A percentile compares a stretch with the other conserved stretches of the same genome.
Conservation (phyloP, 2,329 filamentous ascomycete species). For the Thyridium curvatum region DNA sequence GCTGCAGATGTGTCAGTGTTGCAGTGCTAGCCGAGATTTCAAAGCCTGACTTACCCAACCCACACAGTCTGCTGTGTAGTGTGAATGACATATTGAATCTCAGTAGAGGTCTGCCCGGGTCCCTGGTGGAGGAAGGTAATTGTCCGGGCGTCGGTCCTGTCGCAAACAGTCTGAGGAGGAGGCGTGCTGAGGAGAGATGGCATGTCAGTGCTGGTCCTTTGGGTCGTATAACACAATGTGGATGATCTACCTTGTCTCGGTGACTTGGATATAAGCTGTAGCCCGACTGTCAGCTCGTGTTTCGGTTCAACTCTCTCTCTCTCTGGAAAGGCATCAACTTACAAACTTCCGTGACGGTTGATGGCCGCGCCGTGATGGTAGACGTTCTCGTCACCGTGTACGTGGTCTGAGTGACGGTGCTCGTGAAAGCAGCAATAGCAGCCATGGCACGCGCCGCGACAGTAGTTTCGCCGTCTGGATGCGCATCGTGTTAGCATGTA, state of each 20-base stretch:
- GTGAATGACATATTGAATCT: slow-evolving; percentile 10
- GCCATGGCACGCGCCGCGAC: slow-evolving; percentile 5
- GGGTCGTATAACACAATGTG: background rate
- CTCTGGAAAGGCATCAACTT: slow-evolving; percentile 1
- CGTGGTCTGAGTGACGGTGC: slow-evolving; percentile 11
- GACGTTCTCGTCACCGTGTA: slow-evolving; percentile 13
- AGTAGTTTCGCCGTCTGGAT: background rate
- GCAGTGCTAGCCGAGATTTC: background rate
- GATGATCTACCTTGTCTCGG: slow-evolving; percentile 11
- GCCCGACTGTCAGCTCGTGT: slow-evolving; percentile 1
- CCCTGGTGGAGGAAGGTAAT: slow-evolving; percentile 10
- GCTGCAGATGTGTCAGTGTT: slow-evolving; percentile 4
- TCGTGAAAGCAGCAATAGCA: slow-evolving; percentile 11
- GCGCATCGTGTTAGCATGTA: background rate
- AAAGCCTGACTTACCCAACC: slow-evolving; percentile 14
- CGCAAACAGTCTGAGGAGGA: slow-evolving; percentile 14
- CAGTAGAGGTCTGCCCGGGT: slow-evolving; percentile 8
- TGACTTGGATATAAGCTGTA: slow-evolving; percentile 9
- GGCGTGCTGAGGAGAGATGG: slow-evolving; percentile 7
- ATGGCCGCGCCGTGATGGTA: slow-evolving; percentile 8
- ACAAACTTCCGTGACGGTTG: slow-evolving; percentile 13
- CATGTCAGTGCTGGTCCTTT: slow-evolving; percentile 1
- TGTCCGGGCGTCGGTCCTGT: slow-evolving; percentile 7
- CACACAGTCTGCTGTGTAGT: slow-evolving; percentile 10
- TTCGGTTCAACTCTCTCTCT: background rate